Evolutionary conservation across 805 yeast genomes (phyloP), one percentile per base, ranked within the genome.

Genomic region (Pichia eremophila): DNA sequence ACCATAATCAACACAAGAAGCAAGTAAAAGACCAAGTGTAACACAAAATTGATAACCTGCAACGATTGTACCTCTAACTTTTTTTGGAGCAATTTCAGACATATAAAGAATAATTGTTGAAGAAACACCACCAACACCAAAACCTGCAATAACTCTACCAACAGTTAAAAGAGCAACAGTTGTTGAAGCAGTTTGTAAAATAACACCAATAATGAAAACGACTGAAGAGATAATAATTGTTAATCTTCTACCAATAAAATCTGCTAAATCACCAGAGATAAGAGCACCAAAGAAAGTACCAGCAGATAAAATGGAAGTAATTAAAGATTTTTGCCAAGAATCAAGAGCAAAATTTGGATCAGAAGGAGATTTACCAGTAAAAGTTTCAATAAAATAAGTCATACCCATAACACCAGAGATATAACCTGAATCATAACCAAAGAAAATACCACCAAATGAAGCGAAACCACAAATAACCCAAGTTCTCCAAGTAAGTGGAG

Each of bases 21-120:
- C 89, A 29, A 85, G 69, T 44, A 82, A 62, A 40, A 84, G 65
- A 45, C 95, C 95, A 70, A 86, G 74, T 4, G 93, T 83, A 56
- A 77, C 73, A 55, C 63, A 62, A 53, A 64, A 65, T 63, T 85
- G 95, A 63, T 83, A 86, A 47, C 84, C 74, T 47, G 85, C 78
- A 42, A 85, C 88, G 51, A 83, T 71, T 18, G 88, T 78, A 56
- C 95, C 95, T 68, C 95, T 73, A 44, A 85, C 77, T 73, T 84
- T 80, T 57, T 75, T 79, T 28, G 93, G 93, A 17, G 88, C 77
- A 37, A 85, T 81, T 63, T 85, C 87, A 32, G 90, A 83, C 70
- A 83, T 82, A 61, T 84, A 85, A 62, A 86, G 67, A 44, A 95
- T 90, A 34, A 83, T 85, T 49, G 83, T 72, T 40, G 89, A 87